These are phyloP conservation scores for Withania somnifera DNA, from an alignment of 305 asterid species.

Conservation along the genomic window DNA sequence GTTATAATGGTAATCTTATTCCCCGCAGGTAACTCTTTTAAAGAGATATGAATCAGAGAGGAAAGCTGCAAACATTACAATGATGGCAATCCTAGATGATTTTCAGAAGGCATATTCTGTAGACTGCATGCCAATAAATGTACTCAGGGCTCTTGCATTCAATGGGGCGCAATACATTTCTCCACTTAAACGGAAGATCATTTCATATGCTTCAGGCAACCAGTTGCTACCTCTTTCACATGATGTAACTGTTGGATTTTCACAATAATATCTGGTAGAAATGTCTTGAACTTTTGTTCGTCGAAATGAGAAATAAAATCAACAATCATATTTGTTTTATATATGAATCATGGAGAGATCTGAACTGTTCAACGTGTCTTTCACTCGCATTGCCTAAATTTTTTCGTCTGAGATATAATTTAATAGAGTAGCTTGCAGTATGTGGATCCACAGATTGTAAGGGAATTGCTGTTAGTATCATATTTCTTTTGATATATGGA, in stretches of 20 bases:
- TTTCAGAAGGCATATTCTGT: constrained; percentile 85
- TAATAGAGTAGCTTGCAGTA: neutral
- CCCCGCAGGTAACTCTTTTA: constrained; percentile 43
- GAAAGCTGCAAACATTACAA: constrained; percentile 57
- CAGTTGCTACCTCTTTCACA: constrained; percentile 51
- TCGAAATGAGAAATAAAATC: neutral
- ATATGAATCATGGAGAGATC: neutral
- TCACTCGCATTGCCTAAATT: neutral
- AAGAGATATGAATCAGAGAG: constrained; percentile 79
- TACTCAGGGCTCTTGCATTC: constrained; percentile 76
- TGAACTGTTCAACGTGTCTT: neutral
- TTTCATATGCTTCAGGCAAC: constrained; percentile 82
- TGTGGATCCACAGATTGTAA: neutral
- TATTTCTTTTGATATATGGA: neutral
- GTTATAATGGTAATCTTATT: neutral
- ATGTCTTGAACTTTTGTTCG: neutral
- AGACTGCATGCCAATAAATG: constrained; percentile 72
- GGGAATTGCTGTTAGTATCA: neutral
- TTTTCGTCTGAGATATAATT: neutral
- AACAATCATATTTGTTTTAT: too few species aligned
- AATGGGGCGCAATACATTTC: constrained; percentile 68
- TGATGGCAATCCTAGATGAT: constrained; percentile 90
- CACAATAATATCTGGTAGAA: neutral
- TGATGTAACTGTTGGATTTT: constrained; percentile 11
- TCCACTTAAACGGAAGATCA: constrained; percentile 66